Base-by-base conservation (phyloP, 176 grass and related monocot species). In the Canna indica region DNA sequence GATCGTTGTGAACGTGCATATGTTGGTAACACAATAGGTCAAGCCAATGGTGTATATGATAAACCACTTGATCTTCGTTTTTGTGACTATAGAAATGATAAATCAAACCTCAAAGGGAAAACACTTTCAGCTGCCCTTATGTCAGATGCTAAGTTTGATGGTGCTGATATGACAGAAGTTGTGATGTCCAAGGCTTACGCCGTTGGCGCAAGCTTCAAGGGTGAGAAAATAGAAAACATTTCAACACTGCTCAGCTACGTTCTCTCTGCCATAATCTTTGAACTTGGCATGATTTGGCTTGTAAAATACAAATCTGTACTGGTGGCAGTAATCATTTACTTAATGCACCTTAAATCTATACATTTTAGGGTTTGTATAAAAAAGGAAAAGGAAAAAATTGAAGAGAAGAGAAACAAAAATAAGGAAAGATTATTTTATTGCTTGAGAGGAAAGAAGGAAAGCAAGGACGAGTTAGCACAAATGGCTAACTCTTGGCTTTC, bases 131-230 rank as follows among this genome's bases (percentile, higher is more conserved):
- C 86, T 3, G 94, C 88, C 0, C 79, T 92, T 50, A 89, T 92
- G 82, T 92, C 89, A 0, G 84, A 87, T 7, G 75, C 86, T 76
- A 92, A 97, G 77, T 97, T 97, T 79, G 89, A 92, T 15, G 84
- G 94, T 0, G 86, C 93, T 32, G 82, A 92, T 65, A 87, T 97
- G 86, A 72, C 93, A 41, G 93, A 97, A 80, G 94, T 90, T 68
- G 59, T 97, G 29, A 93, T 92, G 94, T 97, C 94, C 60, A 97
- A 97, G 82, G 94, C 94, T 65, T 97, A 93, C 77, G 89, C 94
- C 77, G 86, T 85, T 59, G 86, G 89, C 46, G 94, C 84, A 79
- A 97, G 94, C 67, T 97, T 97, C 71, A 92, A 87, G 85, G 86
- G 94, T 92, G 69, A 65, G 62, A 36, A 38, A 36, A 80, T 28